Base-by-base conservation (phyloP, 805 yeast genomes). In the Ogataea methanolica region DNA sequence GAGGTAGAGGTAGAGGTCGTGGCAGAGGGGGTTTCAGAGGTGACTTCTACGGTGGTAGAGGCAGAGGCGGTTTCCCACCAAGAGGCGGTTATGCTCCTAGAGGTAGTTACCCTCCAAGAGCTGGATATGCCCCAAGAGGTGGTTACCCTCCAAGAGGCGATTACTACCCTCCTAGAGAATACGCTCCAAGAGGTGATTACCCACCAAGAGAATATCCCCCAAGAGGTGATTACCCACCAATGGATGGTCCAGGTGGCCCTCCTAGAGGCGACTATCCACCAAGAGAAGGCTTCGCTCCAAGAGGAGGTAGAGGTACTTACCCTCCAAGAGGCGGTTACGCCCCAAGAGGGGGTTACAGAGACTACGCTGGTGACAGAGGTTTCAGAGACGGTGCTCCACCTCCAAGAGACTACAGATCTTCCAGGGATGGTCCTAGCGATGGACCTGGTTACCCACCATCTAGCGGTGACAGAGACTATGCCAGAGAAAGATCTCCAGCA, bases 401-500 rank as follows among this genome's bases (percentile, higher is more conserved):
- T 19, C 61, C 62, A 55, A 58, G 63, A 53, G 61, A 56, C 16
- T 57, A 57, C 55, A 57, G 61, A 54, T 50, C 60, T 16, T 42
- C 50, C 40, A 74, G 73, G 41, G 72, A 67, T 61, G 73, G 70
- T 39, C 15, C 41, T 26, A 33, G 26, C n/a, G 68, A 59, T 62
- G 49, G 61, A 48, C 54, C 67, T 41, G 67, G 67, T 16, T 62
- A 52, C 39, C 50, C 61, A 9, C 63, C 64, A 48, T 57, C 58
- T 54, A 56, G 60, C 44, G 63, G 61, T 31, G 72, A 81, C 49
- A 72, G 76, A 57, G 82, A 75, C 43, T 73, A 74, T 65, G 79
- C 76, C 57, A 76, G 86, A 65, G 86, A 82, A 66, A 83, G 89
- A 78, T 83, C 90, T 51, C 89, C 90, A 69, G 76, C 85, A 54